Conservation (phyloP, 2,329 filamentous ascomycete genomes). For the Xylariaceae sp. region DNA sequence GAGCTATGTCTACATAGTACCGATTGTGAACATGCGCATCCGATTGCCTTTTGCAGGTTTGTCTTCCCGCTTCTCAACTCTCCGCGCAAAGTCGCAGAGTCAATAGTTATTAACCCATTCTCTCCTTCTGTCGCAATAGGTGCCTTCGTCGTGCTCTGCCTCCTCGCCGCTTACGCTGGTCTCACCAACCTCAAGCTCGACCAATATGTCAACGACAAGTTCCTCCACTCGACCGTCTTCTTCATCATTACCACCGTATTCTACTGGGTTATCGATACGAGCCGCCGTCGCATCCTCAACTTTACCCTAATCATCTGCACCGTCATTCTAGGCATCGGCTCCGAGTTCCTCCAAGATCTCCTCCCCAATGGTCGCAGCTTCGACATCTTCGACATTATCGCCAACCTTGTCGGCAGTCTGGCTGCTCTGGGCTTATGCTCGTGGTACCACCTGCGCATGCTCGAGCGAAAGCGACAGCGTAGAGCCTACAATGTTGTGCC, state of each 20-base stretch:
- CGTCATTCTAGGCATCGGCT: slow-evolving; percentile 64
- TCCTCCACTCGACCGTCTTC: slow-evolving; percentile 82
- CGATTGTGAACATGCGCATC: slow-evolving; percentile 75
- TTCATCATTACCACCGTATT: slow-evolving; percentile 83
- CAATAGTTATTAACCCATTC: neutral
- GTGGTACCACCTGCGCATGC: slow-evolving; percentile 94
- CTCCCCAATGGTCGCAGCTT: slow-evolving; percentile 68
- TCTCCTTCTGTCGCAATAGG: slow-evolving; percentile 43
- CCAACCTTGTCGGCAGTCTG: slow-evolving; percentile 78
- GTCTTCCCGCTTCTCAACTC: too few relatives aligned
- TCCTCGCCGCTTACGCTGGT: slow-evolving; percentile 74
- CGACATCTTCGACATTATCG: slow-evolving; percentile 81
- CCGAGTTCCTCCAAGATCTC: slow-evolving; percentile 70
- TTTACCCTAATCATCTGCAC: slow-evolving; percentile 80
- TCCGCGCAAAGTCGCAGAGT: too few relatives aligned
- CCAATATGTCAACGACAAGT: slow-evolving; percentile 75
- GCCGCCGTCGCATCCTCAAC: slow-evolving; percentile 78
- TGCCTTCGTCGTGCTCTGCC: slow-evolving; percentile 64
- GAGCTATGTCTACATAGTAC: too few relatives aligned
- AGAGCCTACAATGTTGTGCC: slow-evolving; percentile 55
- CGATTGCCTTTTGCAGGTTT: slow-evolving; percentile 83
- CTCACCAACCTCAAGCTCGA: slow-evolving; percentile 61
- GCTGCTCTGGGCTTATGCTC: slow-evolving; percentile 69
- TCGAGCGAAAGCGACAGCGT: slow-evolving; percentile 75
- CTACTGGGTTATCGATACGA: slow-evolving; percentile 96